phyloP scores from a whole-genome alignment of 257 asterid genomes.

The Anisodus acutangulus region DNA sequence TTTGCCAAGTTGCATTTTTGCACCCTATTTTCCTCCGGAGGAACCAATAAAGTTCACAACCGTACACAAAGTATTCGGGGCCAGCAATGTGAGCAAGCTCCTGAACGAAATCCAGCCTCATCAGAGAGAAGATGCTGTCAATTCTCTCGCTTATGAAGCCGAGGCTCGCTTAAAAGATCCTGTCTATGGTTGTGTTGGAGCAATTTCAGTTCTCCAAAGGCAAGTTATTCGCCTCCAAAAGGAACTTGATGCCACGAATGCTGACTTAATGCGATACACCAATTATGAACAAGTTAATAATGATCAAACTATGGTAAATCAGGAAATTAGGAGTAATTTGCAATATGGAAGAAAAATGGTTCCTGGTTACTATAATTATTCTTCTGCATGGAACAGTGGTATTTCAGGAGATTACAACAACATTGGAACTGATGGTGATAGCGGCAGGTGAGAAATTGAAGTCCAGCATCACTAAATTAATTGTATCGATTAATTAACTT shows the following conservation, averaged over 20 bases:
- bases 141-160: slow-evolving; percentile 40
- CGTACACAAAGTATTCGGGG: slow-evolving; percentile 44
- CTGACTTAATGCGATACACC: slow-evolving; percentile 39
- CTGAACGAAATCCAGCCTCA: slow-evolving; percentile 39
- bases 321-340: background rate
- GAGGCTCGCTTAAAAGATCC: slow-evolving; percentile 41
- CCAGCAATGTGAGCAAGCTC: slow-evolving; percentile 41
- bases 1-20: slow-evolving; percentile 38
- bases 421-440: background rate
- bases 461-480: background rate
- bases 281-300: background rate
- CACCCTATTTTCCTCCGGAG: slow-evolving; percentile 42
- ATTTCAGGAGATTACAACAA: slow-evolving; percentile 24
- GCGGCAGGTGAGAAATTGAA: slow-evolving; percentile 15
- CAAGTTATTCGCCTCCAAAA: slow-evolving; percentile 39
- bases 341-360: slow-evolving; percentile 26
- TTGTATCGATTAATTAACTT: background rate
- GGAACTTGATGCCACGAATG: slow-evolving; percentile 39
- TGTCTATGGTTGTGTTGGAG: slow-evolving; percentile 44
- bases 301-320: background rate
- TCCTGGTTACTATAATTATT: background rate
- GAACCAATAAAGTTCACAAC: slow-evolving; percentile 41
- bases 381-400: slow-evolving; percentile 29
- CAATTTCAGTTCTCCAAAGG: slow-evolving; percentile 42
- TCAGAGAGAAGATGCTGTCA: slow-evolving; percentile 40